phyloP scores from a whole-genome alignment of 768 basidiomycete species.

The Plicaturopsis crispa region DNA sequence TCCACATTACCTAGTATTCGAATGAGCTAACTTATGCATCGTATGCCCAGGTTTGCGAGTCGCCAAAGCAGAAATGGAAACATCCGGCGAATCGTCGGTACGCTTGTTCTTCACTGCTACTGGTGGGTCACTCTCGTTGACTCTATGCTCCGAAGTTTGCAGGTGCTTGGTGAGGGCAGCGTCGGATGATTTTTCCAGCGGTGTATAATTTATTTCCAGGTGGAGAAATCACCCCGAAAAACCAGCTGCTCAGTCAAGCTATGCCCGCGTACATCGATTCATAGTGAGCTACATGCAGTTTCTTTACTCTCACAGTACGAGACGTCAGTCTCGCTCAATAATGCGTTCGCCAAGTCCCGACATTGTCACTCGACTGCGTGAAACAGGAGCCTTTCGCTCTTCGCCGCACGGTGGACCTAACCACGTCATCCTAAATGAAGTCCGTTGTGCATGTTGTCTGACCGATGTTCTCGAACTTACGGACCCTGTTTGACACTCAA shows the following conservation, averaged over 20 bases:
- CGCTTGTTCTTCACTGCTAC: conserved; percentile 18
- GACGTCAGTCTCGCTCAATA: too few relatives aligned
- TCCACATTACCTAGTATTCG: conserved; percentile 6
- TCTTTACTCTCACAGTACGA: too few relatives aligned
- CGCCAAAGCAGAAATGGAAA: conserved; percentile 81
- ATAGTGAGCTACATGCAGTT: conserved; percentile 40
- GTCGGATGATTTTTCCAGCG: conserved; percentile 4
- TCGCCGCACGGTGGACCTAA: conserved; percentile 70
- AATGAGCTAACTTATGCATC: conserved; percentile 4
- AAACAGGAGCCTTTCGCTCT: conserved; percentile 52
- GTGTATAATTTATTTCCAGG: conserved; percentile 29
- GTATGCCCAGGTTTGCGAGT: conserved; percentile 55
- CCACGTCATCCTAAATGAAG: conserved; percentile 88
- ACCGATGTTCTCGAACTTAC: conserved; percentile 11
- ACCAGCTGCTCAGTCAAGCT: conserved; percentile 56
- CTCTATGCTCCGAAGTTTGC: conserved; percentile 52
- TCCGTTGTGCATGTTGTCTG: conserved; percentile 17
- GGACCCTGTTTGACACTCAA: conserved; percentile 2
- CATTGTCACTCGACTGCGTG: conserved; percentile 60
- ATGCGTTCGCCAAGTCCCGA: conserved; percentile 53
- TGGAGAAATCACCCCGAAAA: conserved; percentile 67
- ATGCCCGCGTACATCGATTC: conserved; percentile 63
- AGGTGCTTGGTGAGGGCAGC: conserved; percentile 53
- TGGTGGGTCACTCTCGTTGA: not conserved
- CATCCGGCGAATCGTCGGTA: conserved; percentile 63